Evolutionary conservation across 345 rosid genomes (phyloP).

Genomic region (thale cress (Arabidopsis thaliana)): TAIR10.1 NC_003074.8:8192501-8193000

Average conservation of each 20-base stretch:
- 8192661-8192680: too few relatives aligned
- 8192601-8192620: too few relatives aligned
- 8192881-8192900: not conserved
- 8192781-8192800: not conserved
- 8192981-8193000: slow-evolving; percentile 18
- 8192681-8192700: not conserved
- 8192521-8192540: not conserved
- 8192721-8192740: not conserved
- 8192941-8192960: slow-evolving; percentile 31
- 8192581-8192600: too few relatives aligned
- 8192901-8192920: slow-evolving; percentile 5
- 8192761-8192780: not conserved
- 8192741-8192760: not conserved
- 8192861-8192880: not conserved
- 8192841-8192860: not conserved
- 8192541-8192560: not conserved
- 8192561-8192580: not conserved
- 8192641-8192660: too few relatives aligned
- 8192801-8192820: not conserved
- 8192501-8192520: not conserved
- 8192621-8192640: too few relatives aligned
- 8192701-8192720: not conserved
- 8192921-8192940: slow-evolving; percentile 15
- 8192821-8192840: slow-evolving; percentile 18
- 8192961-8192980: slow-evolving; percentile 33